Evolutionary conservation across 1,284 basidiomycete species (phyloP).

Genomic region (Cutaneotrichosporon sp.): DNA sequence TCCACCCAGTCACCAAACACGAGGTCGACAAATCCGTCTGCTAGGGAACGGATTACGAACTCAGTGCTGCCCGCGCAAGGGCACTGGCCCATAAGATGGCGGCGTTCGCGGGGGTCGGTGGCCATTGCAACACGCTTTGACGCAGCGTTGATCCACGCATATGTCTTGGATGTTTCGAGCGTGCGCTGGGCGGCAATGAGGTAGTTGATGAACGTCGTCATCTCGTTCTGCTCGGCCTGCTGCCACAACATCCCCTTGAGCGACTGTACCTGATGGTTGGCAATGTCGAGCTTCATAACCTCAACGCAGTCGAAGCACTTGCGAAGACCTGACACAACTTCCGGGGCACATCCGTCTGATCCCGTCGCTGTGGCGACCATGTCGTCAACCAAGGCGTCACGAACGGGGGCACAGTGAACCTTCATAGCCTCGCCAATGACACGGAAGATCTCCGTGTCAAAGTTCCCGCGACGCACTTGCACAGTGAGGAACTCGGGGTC

Average conservation of each 20-base stretch:
- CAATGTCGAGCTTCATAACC: constrained; percentile 93
- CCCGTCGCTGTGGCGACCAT: constrained; percentile 65
- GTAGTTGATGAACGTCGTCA: constrained; percentile 60
- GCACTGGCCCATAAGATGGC: constrained; percentile 32
- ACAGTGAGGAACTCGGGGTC: constrained; percentile 65
- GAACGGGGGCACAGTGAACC: constrained; percentile 87
- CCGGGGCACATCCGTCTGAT: constrained; percentile 43
- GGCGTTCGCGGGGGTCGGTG: constrained; percentile 20
- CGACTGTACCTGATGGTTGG: constrained; percentile 87
- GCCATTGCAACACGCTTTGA: constrained; percentile 31
- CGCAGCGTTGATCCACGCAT: constrained; percentile 34
- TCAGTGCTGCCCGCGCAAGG: constrained; percentile 24
- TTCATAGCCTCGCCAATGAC: constrained; percentile 77
- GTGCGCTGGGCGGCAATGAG: constrained; percentile 23
- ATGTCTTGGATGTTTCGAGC: constrained; percentile 29
- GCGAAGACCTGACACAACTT: constrained; percentile 69
- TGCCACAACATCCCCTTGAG: constrained; percentile 77
- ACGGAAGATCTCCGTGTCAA: constrained; percentile 72
- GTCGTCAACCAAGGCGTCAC: constrained; percentile 73
- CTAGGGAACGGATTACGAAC: constrained; percentile 52
- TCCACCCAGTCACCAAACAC: constrained; percentile 52
- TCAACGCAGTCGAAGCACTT: constrained; percentile 88
- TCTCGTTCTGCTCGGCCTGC: constrained; percentile 74
- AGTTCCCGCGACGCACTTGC: constrained; percentile 69
- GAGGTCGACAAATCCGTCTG: constrained; percentile 65